Conservation (phyloP, 1,284 basidiomycete genomes). For the Mrakiaceae sp. region DNA sequence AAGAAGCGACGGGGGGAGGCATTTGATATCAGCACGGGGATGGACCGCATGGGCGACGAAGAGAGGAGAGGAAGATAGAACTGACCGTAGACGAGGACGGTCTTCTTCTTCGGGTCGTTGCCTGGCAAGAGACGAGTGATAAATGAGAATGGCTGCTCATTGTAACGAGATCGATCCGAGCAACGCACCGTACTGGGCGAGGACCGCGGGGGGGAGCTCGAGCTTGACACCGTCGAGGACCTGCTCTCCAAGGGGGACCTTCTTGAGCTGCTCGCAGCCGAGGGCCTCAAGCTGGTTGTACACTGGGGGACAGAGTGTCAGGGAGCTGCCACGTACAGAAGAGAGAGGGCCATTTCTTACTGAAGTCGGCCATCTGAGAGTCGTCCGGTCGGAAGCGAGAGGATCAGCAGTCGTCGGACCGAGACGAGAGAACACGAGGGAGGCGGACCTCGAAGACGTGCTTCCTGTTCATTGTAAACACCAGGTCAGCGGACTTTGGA, state of each 20-base stretch:
- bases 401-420: too few relatives aligned
- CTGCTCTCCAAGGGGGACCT: conserved; percentile 69
- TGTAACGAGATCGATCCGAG: not conserved
- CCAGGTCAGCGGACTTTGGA: not conserved
- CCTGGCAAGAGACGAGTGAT: conserved; percentile 41
- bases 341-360: not conserved
- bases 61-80: conserved; percentile 34
- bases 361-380: conserved; percentile 42
- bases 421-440: too few relatives aligned
- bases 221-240: conserved; percentile 61
- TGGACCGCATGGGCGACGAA: not conserved
- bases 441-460: conserved; percentile 59
- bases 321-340: not conserved
- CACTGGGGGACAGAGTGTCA: not conserved
- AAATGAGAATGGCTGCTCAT: not conserved
- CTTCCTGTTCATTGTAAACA: conserved; percentile 42
- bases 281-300: conserved; percentile 55
- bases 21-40: too few relatives aligned
- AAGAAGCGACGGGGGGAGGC: too few relatives aligned
- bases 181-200: conserved; percentile 53
- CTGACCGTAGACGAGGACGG: conserved; percentile 82
- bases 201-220: conserved; percentile 73
- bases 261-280: conserved; percentile 56
- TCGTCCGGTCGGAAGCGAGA: too few relatives aligned
- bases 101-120: conserved; percentile 76